Evolutionary conservation across 768 basidiomycete genomes (phyloP).

Genomic region (Tulasnella calospora): DNA sequence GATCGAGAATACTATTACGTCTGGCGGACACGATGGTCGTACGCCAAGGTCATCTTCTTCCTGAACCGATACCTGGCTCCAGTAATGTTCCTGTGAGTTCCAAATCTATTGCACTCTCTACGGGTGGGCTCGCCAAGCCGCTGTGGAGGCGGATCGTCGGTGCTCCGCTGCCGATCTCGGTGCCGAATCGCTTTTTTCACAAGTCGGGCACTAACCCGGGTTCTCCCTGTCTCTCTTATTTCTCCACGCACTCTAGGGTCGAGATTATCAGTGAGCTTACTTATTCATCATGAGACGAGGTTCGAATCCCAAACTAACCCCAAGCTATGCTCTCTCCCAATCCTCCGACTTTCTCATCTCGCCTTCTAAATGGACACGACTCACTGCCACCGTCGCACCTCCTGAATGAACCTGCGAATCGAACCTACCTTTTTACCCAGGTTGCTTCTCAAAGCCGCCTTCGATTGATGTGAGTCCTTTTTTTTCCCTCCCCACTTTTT

Average conservation of each 20-base stretch:
- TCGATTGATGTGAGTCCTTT: not conserved
- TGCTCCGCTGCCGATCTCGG: not conserved
- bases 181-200: not conserved
- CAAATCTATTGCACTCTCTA: not conserved
- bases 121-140: not conserved
- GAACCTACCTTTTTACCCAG: not conserved
- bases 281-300: not conserved
- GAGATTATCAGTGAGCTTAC: not conserved
- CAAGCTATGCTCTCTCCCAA: not conserved
- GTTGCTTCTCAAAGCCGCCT: not conserved
- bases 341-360: not conserved
- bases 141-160: not conserved
- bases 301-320: not conserved
- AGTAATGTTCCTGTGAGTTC: not conserved
- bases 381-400: not conserved
- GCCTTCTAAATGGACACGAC: not conserved
- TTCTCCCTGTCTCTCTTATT: not conserved
- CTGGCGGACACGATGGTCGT: slow-evolving; percentile 15
- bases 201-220: not conserved
- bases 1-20: slow-evolving; percentile 16
- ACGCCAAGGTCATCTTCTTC: not conserved
- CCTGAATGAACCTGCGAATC: not conserved
- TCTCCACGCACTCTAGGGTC: not conserved
- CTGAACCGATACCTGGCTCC: slow-evolving; percentile 5
- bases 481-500: not conserved